A percentile compares a stretch with the other conserved stretches of the same genome.
Evolutionary conservation across 768 basidiomycete genomes (phyloP).

Genomic region (Suillus placidus): DNA sequence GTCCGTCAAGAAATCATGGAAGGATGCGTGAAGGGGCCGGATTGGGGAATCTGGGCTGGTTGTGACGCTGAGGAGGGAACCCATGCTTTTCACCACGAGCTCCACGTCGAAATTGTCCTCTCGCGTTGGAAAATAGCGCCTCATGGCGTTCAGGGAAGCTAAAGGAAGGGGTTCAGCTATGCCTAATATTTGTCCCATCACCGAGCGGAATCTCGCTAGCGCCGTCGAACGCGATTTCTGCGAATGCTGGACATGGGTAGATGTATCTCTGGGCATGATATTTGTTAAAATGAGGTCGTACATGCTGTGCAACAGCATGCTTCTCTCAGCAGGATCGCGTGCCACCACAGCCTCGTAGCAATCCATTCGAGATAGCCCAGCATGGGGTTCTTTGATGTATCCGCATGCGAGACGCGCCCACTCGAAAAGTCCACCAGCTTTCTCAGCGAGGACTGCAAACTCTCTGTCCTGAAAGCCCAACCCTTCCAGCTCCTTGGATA

Average conservation of each 20-base stretch:
- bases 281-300: background rate
- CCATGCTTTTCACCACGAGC: constrained; percentile 9
- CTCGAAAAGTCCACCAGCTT: constrained; percentile 1
- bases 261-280: background rate
- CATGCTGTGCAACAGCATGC: background rate
- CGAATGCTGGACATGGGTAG: background rate
- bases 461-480: background rate
- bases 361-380: background rate
- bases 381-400: background rate
- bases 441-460: background rate
- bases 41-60: no score
- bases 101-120: no score
- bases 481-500: background rate
- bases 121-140: no score
- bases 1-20: no score
- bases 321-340: background rate
- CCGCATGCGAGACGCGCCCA: constrained; percentile 12
- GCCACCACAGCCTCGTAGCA: background rate
- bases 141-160: no score
- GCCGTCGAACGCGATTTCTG: background rate
- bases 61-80: constrained; percentile 14
- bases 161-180: no score
- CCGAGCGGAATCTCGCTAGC: background rate
- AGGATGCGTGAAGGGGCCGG: no score
- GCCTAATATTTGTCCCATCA: no score